Conservation (phyloP, 768 basidiomycete genomes). For the Crepidotus variabilis region DNA sequence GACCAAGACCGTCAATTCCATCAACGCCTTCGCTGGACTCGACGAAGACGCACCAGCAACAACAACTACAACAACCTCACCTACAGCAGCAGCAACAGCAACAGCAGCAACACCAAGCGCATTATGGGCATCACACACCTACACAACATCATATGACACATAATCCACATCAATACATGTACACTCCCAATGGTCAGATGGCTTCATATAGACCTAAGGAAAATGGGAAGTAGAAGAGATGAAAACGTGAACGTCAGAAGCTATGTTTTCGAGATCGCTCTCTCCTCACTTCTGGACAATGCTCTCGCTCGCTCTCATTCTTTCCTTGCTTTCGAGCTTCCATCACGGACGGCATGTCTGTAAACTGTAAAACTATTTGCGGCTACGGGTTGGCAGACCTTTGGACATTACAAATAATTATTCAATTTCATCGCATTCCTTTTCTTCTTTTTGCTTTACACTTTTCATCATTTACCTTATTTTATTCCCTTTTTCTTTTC, state of each 20-base stretch:
- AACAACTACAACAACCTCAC: slow-evolving; percentile 9
- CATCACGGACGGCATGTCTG: neutral
- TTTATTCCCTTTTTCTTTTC: neutral
- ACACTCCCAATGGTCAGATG: slow-evolving; percentile 18
- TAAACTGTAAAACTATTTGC: too few species aligned
- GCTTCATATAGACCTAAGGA: slow-evolving; percentile 17
- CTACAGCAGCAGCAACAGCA: slow-evolving; percentile 11
- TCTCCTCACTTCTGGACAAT: neutral
- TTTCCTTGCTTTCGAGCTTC: neutral
- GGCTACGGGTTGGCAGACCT: neutral
- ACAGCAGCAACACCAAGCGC: slow-evolving; percentile 10
- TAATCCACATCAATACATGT: slow-evolving; percentile 18
- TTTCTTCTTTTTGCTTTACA: neutral
- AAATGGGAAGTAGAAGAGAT: slow-evolving; percentile 17
- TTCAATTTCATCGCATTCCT: neutral
- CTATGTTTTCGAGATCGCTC: neutral
- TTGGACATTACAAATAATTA: neutral
- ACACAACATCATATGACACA: slow-evolving; percentile 7
- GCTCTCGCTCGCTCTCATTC: neutral
- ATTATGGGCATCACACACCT: slow-evolving; percentile 3
- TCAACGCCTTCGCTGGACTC: slow-evolving; percentile 6
- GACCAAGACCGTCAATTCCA: slow-evolving; percentile 22
- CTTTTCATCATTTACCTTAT: neutral
- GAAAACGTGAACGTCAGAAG: neutral
- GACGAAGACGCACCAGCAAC: slow-evolving; percentile 9